These are phyloP conservation scores for Cyberlindnera galapagoensis DNA, from an alignment of 805 yeast species.

Conservation along the genomic window DNA sequence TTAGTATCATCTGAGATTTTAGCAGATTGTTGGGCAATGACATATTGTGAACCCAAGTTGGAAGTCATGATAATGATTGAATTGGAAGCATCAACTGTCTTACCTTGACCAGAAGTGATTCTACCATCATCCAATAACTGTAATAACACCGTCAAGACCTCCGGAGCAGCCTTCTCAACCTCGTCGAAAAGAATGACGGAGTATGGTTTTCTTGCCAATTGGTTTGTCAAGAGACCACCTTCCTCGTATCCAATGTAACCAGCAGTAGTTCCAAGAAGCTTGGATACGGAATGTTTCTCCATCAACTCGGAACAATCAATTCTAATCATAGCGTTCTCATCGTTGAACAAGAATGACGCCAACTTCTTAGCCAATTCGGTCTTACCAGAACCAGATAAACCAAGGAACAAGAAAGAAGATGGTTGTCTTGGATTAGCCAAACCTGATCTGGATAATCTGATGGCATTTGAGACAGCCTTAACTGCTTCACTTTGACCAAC, in stretches of 20 bases:
- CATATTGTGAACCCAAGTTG: conserved; percentile 90
- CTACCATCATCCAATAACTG: conserved; percentile 97
- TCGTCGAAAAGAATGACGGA: conserved; percentile 96
- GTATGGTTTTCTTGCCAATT: conserved; percentile 84
- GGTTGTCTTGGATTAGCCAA: conserved; percentile 96
- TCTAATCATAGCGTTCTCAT: conserved; percentile 94
- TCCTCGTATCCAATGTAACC: conserved; percentile 97
- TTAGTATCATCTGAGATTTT: conserved; percentile 64
- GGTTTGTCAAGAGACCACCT: conserved; percentile 95
- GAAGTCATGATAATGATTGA: conserved; percentile 94
- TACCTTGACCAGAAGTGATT: conserved; percentile 91
- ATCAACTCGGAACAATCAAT: conserved; percentile 95
- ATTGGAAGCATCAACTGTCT: conserved; percentile 87
- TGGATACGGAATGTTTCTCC: conserved; percentile 94
- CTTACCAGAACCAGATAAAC: conserved; percentile 96
- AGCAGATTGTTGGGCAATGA: conserved; percentile 58
- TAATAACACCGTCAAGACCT: conserved; percentile 83
- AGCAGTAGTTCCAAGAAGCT: conserved; percentile 94
- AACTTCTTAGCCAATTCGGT: conserved; percentile 96
- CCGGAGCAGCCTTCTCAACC: conserved; percentile 98
- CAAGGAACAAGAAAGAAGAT: conserved; percentile 89
- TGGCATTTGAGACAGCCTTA: conserved; percentile 92
- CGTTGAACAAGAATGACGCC: conserved; percentile 93
- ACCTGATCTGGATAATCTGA: conserved; percentile 89
- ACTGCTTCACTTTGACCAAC: conserved; percentile 97